Evolutionary conservation across 345 rosid species (phyloP).

Genomic region (Rubroshorea leprosula): DNA sequence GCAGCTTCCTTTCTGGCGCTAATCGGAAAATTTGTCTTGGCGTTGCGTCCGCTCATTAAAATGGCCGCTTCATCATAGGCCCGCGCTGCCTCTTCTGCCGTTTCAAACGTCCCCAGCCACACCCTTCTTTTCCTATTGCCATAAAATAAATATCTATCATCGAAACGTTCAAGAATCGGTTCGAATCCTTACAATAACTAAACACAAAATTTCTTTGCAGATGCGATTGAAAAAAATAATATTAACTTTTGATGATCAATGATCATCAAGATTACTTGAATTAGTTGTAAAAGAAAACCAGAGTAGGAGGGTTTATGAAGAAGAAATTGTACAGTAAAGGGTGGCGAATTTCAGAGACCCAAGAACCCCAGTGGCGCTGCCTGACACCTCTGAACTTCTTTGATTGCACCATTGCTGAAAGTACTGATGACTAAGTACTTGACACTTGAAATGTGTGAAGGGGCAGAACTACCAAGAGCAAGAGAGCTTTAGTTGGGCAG

Average conservation of each 20-base stretch:
- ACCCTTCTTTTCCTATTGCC: conserved; percentile 59
- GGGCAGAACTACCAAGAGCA: neutral
- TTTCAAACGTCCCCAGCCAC: conserved; percentile 81
- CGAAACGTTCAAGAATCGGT: neutral
- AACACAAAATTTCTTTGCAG: neutral
- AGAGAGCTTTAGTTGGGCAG: neutral
- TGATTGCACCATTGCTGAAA: conserved; percentile 34
- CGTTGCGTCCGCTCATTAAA: conserved; percentile 66
- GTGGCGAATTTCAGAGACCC: conserved; percentile 89
- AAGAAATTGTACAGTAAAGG: conserved; percentile 67
- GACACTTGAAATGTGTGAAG: neutral
- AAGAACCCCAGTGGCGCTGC: conserved; percentile 91
- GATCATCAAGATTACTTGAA: too few relatives aligned
- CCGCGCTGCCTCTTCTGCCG: conserved; percentile 70
- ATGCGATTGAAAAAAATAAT: too few relatives aligned
- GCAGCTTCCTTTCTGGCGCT: conserved; percentile 9
- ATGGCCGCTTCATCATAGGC: conserved; percentile 74
- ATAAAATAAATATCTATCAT: neutral
- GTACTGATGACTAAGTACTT: too few relatives aligned
- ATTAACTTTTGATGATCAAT: too few relatives aligned
- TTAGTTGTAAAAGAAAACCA: too few relatives aligned
- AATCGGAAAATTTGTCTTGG: conserved; percentile 65
- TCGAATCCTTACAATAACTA: neutral
- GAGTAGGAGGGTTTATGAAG: too few relatives aligned
- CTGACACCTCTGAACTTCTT: conserved; percentile 93